Conservation (phyloP, 306 rosid species). For the Gastrolobium villosum region DNA sequence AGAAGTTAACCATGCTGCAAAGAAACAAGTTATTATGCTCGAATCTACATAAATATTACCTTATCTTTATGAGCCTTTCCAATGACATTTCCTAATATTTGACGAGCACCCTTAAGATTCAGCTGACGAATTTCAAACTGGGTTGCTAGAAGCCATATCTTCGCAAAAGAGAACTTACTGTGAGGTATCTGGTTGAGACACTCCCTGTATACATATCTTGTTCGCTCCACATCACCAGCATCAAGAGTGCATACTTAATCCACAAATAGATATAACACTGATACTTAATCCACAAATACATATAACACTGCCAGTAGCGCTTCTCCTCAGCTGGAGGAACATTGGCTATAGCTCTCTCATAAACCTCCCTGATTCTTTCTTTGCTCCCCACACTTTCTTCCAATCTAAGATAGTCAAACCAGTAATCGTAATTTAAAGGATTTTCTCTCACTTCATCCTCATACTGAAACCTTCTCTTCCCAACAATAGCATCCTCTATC, state of each 20-base stretch:
- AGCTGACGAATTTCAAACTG: conserved; percentile 92
- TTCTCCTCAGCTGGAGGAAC: conserved; percentile 94
- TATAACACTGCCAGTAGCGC: conserved; percentile 95
- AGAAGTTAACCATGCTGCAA: conserved; percentile 35
- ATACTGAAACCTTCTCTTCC: conserved; percentile 87
- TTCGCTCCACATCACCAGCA: conserved; percentile 76
- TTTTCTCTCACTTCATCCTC: conserved; percentile 89
- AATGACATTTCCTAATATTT: conserved; percentile 84
- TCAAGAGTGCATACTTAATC: conserved; percentile 94
- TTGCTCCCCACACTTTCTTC: conserved; percentile 90
- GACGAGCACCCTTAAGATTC: conserved; percentile 81
- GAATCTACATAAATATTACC: conserved; percentile 53
- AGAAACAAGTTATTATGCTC: neutral
- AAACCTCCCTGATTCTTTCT: conserved; percentile 77
- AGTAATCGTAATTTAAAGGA: conserved; percentile 81
- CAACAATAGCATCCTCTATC: conserved; percentile 94
- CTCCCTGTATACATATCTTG: conserved; percentile 93
- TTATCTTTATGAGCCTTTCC: conserved; percentile 96
- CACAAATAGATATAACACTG: conserved; percentile 92
- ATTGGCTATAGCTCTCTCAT: conserved; percentile 92
- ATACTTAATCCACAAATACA: conserved; percentile 93
- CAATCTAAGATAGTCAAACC: conserved; percentile 86
- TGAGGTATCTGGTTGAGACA: conserved; percentile 89
- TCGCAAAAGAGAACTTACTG: conserved; percentile 86
- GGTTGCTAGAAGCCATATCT: conserved; percentile 94